Evolutionary conservation across 805 yeast species (phyloP).

Genomic region (Lipomyces mesembrius): DNA sequence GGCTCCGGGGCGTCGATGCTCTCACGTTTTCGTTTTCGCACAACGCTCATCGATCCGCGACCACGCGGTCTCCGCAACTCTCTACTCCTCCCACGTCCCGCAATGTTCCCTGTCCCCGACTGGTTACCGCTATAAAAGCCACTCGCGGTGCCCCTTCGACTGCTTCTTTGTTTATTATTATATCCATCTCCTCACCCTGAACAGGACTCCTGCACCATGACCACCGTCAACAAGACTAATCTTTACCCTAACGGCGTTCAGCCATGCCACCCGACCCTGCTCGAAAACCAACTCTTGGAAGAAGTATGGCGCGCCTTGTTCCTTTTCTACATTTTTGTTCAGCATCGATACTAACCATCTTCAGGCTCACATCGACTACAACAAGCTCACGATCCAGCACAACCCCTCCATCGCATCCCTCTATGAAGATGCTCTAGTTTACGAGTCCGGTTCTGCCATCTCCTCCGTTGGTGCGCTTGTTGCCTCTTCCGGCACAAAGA

Average conservation of each 20-base stretch:
- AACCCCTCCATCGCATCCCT: slow-evolving; percentile 91
- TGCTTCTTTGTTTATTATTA: background rate
- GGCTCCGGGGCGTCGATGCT: too few species aligned
- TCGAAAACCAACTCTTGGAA: slow-evolving; percentile 49
- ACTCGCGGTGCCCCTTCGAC: background rate
- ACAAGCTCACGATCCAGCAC: slow-evolving; percentile 57
- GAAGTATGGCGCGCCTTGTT: slow-evolving; percentile 29
- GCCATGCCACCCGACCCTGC: slow-evolving; percentile 48
- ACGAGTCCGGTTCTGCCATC: slow-evolving; percentile 88
- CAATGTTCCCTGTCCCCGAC: background rate
- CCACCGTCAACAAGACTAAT: slow-evolving; percentile 49
- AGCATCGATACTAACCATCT: background rate
- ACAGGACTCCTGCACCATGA: slow-evolving; percentile 7
- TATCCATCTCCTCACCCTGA: background rate
- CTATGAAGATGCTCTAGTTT: slow-evolving; percentile 86
- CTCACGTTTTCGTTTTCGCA: background rate
- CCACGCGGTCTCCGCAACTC: background rate
- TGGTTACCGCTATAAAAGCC: background rate
- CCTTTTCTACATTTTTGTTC: too few species aligned
- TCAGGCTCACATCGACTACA: slow-evolving; percentile 50
- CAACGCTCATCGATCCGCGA: slow-evolving; percentile 2
- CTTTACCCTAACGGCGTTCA: slow-evolving; percentile 52
- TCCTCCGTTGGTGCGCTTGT: slow-evolving; percentile 92
- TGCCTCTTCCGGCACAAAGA: slow-evolving; percentile 93
- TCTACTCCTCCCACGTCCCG: background rate